Conservation (phyloP, 2,329 filamentous ascomycete genomes). For the Monosporascus sp. region DNA sequence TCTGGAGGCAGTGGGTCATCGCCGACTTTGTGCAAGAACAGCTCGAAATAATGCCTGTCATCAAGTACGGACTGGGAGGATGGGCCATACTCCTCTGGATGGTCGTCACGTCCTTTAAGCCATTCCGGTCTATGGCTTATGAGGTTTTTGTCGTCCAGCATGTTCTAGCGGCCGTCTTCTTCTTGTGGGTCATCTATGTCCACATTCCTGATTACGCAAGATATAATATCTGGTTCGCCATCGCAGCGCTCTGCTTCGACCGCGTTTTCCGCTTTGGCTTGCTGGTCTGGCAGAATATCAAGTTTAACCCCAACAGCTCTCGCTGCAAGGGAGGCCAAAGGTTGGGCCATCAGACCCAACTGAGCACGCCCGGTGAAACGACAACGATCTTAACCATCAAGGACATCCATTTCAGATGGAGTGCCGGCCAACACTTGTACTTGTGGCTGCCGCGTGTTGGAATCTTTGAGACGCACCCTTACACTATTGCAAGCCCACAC, state of each 20-base stretch:
- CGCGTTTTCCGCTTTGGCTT: slow-evolving; percentile 46
- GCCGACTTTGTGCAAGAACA: slow-evolving; percentile 55
- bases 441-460: slow-evolving; percentile 54
- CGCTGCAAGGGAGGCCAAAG: slow-evolving; percentile 42
- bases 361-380: slow-evolving; percentile 43
- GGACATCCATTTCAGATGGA: slow-evolving; percentile 54
- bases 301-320: slow-evolving; percentile 33
- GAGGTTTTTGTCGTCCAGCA: slow-evolving; percentile 68
- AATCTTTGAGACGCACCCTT: slow-evolving; percentile 52
- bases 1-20: slow-evolving; percentile 58
- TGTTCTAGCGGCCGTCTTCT: slow-evolving; percentile 52
- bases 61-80: slow-evolving; percentile 61
- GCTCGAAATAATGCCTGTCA: slow-evolving; percentile 56
- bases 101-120: slow-evolving; percentile 55
- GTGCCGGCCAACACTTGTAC: slow-evolving; percentile 56
- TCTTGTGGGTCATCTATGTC: slow-evolving; percentile 58
- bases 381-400: slow-evolving; percentile 56
- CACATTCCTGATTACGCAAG: slow-evolving; percentile 56
- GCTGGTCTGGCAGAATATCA: slow-evolving; percentile 49
- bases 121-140: slow-evolving; percentile 60
- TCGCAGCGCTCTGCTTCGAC: slow-evolving; percentile 59
- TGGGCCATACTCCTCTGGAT: slow-evolving; percentile 65
- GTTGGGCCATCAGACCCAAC: slow-evolving; percentile 47
- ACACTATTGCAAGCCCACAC: slow-evolving; percentile 55
- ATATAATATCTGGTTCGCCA: slow-evolving; percentile 61